These are phyloP conservation scores for Ophiocordyceps camponoti-floridani DNA, from an alignment of 2,329 filamentous ascomycete genomes.

Conservation along the genomic window DNA sequence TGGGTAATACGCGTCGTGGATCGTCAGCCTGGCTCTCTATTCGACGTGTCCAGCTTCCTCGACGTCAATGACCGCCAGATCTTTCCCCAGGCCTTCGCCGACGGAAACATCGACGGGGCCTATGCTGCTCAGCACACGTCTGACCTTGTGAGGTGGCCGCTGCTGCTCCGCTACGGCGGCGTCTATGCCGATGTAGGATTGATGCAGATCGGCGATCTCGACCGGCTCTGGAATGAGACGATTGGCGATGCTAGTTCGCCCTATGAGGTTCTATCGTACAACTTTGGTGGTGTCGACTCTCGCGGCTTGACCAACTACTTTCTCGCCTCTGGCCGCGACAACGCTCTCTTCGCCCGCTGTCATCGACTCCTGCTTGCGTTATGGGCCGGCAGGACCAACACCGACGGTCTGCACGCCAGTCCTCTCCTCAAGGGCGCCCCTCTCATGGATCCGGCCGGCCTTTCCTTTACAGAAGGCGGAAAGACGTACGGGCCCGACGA, in stretches of 20 bases:
- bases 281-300: slow-evolving; percentile 14
- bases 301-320: slow-evolving; percentile 30
- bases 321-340: slow-evolving; percentile 17
- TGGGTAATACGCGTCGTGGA: slow-evolving; percentile 36
- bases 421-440: slow-evolving; percentile 26
- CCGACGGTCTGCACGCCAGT: slow-evolving; percentile 29
- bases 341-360: slow-evolving; percentile 26
- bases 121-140: slow-evolving; percentile 36
- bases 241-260: slow-evolving; percentile 25
- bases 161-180: slow-evolving; percentile 37
- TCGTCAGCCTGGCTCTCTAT: slow-evolving; percentile 20
- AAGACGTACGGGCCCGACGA: slow-evolving; percentile 18
- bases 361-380: slow-evolving; percentile 31
- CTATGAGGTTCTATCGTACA: slow-evolving; percentile 30
- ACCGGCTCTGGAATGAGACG: slow-evolving; percentile 31
- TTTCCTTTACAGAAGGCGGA: slow-evolving; percentile 7
- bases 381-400: slow-evolving; percentile 32
- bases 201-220: slow-evolving; percentile 37
- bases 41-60: slow-evolving; percentile 30
- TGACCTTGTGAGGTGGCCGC: slow-evolving; percentile 37
- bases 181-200: slow-evolving; percentile 39
- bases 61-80: slow-evolving; percentile 20
- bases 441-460: slow-evolving; percentile 11
- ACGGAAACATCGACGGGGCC: slow-evolving; percentile 27
- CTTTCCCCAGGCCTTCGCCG: slow-evolving; percentile 30